Evolutionary conservation across 345 rosid species (phyloP).

Genomic region (Melastoma malabathricum): DNA sequence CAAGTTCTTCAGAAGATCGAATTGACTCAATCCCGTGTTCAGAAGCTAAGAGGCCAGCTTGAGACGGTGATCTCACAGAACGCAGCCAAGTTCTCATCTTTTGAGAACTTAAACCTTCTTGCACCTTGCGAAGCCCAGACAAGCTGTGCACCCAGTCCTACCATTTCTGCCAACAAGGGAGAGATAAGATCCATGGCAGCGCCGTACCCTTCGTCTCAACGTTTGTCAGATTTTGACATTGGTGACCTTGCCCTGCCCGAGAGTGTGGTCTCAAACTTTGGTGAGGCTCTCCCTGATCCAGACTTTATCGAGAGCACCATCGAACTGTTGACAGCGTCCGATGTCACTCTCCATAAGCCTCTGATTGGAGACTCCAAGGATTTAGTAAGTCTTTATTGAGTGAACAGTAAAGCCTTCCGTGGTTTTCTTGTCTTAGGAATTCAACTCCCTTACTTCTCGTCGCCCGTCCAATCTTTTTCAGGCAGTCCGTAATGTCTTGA

Average conservation of each 20-base stretch:
- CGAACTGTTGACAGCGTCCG: slow-evolving; percentile 66
- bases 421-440: neutral
- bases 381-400: slow-evolving; percentile 39
- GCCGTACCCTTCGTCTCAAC: slow-evolving; percentile 29
- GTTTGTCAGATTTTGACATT: slow-evolving; percentile 34
- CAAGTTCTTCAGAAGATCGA: slow-evolving; percentile 62
- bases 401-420: neutral
- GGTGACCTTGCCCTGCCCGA: slow-evolving; percentile 55
- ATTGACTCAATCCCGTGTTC: slow-evolving; percentile 41
- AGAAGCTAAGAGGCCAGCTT: slow-evolving; percentile 47
- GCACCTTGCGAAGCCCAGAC: slow-evolving; percentile 49
- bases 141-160: slow-evolving; percentile 79
- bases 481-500: slow-evolving; percentile 44
- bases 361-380: slow-evolving; percentile 51
- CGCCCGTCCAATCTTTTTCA: slow-evolving; percentile 13
- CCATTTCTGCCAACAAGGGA: slow-evolving; percentile 57
- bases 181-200: slow-evolving; percentile 50
- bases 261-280: slow-evolving; percentile 47
- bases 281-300: slow-evolving; percentile 62
- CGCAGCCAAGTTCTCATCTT: slow-evolving; percentile 72
- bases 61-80: slow-evolving; percentile 53
- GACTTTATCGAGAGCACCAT: slow-evolving; percentile 91
- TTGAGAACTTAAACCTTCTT: slow-evolving; percentile 77
- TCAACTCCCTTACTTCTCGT: neutral
- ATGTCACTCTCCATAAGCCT: slow-evolving; percentile 55